A percentile compares a stretch with the other conserved stretches of the same genome.
These are phyloP conservation scores for Styphnolobium japonicum DNA, from an alignment of 306 rosid species.

Conservation along the genomic window DNA sequence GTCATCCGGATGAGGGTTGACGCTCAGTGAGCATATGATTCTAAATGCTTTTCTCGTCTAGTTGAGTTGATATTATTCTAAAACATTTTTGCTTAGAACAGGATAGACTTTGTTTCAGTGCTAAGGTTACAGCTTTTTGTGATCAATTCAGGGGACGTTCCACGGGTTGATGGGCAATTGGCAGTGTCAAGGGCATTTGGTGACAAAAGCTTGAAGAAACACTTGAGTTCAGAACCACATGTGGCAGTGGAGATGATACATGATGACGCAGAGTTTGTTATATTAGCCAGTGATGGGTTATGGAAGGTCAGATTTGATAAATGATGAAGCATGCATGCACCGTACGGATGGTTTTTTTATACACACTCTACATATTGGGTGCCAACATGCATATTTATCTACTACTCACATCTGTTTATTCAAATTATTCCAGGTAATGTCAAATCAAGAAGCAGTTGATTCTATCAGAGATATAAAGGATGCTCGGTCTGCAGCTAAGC, in stretches of 20 bases:
- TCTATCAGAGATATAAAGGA: constrained; percentile 65
- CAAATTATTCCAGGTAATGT: constrained; percentile 63
- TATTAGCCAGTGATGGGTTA: constrained; percentile 94
- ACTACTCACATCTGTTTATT: neutral
- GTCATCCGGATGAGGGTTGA: neutral
- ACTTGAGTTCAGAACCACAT: constrained; percentile 81
- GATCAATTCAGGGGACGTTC: constrained; percentile 69
- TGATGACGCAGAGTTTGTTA: constrained; percentile 62
- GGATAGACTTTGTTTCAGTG: neutral
- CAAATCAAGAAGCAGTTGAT: constrained; percentile 87
- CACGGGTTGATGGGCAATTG: constrained; percentile 93
- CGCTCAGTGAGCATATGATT: neutral
- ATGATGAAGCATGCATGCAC: neutral
- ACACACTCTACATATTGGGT: neutral
- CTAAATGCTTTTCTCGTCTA: neutral
- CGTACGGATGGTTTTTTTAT: neutral
- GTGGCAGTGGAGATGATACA: constrained; percentile 52
- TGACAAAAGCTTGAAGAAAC: constrained; percentile 89
- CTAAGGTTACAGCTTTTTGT: constrained; percentile 18
- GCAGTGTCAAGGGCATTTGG: constrained; percentile 98
- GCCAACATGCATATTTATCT: neutral
- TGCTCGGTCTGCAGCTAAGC: constrained; percentile 81
- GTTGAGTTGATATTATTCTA: neutral
- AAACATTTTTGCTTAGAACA: neutral
- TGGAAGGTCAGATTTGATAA: constrained; percentile 76